Evolutionary conservation across 352 stramenopile species (phyloP), one percentile per base, ranked within the genome.

Genomic region (Hyaloperonospora brassicae): DNA sequence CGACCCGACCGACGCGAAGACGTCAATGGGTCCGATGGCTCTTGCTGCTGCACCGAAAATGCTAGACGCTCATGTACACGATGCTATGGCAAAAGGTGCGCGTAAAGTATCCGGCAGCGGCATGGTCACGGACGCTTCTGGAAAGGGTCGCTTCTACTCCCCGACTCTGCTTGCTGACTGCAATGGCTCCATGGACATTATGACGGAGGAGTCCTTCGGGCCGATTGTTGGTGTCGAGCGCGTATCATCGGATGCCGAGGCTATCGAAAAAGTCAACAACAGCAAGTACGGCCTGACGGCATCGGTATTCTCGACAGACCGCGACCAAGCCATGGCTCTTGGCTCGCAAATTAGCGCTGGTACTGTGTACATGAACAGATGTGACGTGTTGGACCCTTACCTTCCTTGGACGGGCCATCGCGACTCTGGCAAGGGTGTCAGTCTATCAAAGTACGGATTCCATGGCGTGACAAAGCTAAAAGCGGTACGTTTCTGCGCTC

Each of bases 351-450:
- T 92, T 21, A 86, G 79, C 43, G 76, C 71, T 44, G 84, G 84
- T 43, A 93, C 81, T 5, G 72, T 92, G 39, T 93, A 79, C 64
- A 87, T 89, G 79, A 94, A 94, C 68, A 78, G 84, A 34, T 90
- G 79, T 62, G 84, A 93, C 51, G 78, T 78, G 44, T 47, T 93
- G 17, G 81, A 92, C 57, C 82, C 84, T 14, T 84, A 82, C 52
- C 59, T 94, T 12, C 81, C 84, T n/a, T 94, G 84, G 84, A 85
- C 72, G 24, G 84, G 84, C 25, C 55, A 76, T 36, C 84, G 82
- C 43, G 71, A 90, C 61, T 84, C 84, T 40, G 84, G 84, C 50
- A 93, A 93, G 61, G 84, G 84, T 14, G 68, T 75, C 39, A 90
- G 76, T 25, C 76, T 94, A 38, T 92, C 82, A 48, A 86, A 90